Evolutionary conservation across 148 eudicot species (phyloP).

Genomic region (Rhododendron simsii): DNA sequence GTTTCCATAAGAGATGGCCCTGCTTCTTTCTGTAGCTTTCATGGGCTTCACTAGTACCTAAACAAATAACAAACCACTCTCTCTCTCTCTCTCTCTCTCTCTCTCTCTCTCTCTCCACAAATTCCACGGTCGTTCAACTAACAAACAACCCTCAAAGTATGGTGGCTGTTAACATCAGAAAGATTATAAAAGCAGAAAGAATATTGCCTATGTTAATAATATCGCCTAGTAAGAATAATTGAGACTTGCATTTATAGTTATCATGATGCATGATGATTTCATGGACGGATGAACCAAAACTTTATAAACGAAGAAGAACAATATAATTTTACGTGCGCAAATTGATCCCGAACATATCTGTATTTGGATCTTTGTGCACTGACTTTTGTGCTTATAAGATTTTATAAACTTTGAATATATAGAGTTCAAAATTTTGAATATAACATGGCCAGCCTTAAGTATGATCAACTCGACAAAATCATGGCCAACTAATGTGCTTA

Average conservation of each 20-base stretch:
- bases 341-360: not conserved
- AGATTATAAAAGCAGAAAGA: not conserved
- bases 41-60: not conserved
- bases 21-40: not conserved
- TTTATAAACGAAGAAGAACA: not conserved
- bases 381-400: not conserved
- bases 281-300: not conserved
- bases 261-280: not conserved
- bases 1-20: not conserved
- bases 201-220: not conserved
- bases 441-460: not conserved
- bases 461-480: not conserved
- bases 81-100: not conserved
- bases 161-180: not conserved
- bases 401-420: not conserved
- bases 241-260: not conserved
- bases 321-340: too few species aligned
- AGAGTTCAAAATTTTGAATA: not conserved
- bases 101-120: not conserved
- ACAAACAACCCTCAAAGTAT: constrained; percentile 11
- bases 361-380: not conserved
- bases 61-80: not conserved
- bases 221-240: not conserved
- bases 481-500: not conserved
- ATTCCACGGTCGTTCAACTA: constrained; percentile 29